Base-by-base conservation (phyloP, 2,329 filamentous ascomycete species). In the Curvularia lunata region DNA sequence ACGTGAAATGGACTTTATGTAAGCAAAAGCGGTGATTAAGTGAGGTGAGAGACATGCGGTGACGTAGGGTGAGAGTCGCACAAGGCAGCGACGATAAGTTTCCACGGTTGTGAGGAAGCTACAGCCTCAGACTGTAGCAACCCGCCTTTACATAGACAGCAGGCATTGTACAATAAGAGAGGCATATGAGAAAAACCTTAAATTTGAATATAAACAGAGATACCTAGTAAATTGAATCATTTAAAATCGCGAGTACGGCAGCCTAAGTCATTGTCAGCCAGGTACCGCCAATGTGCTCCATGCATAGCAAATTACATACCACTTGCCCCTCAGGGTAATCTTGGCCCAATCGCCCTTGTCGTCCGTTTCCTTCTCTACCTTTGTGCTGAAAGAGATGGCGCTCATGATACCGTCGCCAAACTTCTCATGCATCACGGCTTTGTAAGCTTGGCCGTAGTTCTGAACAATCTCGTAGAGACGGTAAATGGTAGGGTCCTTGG, bases 381-480 rank as follows among this genome's bases (percentile, higher is more conserved):
- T 92, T 0, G 92, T 96, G 51, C 87, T 90, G 77, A 97, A 97
- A 16, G 88, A 87, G 72, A 97, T 97, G 1, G 93, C 94, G 74
- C 92, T 96, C 94, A 98, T 97, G 73, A 98, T 98, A 1, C 94
- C 94, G 58, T 83, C 81, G 7, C 81, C 81, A 68, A 83, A 83
- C 83, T 97, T 97, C 84, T 98, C 94, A 68, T 98, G 97, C 77
- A 97, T 76, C 4, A 98, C 86, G 0, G 92, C 93, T 84, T 97
- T 97, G 80, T 96, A 97, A 0, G 93, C 91, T 76, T 97, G 96
- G 1, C 94, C 94, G 72, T 97, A 97, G 77, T 97, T 98, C 81
- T 97, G 93, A 61, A 98, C 89, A 74, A 97, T 90, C 83, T 98
- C 94, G 76, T 92, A 97, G 58, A 97, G 77, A 2, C 94, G 84